Conservation (phyloP, 768 basidiomycete species). For the Punctularia strigosozonata region DNA sequence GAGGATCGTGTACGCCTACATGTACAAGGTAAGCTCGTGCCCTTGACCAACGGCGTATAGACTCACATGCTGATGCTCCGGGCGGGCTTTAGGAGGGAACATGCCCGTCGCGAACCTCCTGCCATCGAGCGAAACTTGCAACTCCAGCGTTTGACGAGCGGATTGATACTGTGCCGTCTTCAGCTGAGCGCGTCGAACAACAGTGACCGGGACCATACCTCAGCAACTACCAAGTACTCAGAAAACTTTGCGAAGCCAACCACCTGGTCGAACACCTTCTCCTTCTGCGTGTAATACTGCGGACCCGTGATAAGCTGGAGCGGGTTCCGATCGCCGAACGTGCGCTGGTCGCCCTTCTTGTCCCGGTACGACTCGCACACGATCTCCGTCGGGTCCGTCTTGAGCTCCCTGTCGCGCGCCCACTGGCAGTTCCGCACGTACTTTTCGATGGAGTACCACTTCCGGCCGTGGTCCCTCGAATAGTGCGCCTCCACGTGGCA, state of each 20-base stretch:
- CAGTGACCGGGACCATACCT: constrained; percentile 38
- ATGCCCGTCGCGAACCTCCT: constrained; percentile 70
- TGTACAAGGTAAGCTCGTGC: not conserved
- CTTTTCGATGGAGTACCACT: constrained; percentile 66
- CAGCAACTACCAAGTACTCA: constrained; percentile 91
- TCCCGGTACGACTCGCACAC: constrained; percentile 81
- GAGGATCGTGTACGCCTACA: constrained; percentile 81
- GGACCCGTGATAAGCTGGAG: constrained; percentile 71
- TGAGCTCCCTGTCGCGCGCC: constrained; percentile 70
- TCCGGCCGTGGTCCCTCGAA: constrained; percentile 63
- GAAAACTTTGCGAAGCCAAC: constrained; percentile 97
- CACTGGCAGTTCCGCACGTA: constrained; percentile 91
- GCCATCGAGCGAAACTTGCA: constrained; percentile 92
- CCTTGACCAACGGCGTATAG: too few species aligned
- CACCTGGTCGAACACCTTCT: constrained; percentile 72
- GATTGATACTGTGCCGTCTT: constrained; percentile 33
- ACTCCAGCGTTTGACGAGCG: constrained; percentile 47
- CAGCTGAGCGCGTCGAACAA: not conserved
- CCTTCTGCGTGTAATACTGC: constrained; percentile 60
- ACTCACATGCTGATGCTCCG: constrained; percentile 81
- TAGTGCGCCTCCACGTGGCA: constrained; percentile 75
- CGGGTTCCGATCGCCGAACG: constrained; percentile 43
- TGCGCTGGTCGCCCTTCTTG: constrained; percentile 71
- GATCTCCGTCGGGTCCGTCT: constrained; percentile 79
- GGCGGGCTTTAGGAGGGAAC: constrained; percentile 87